A percentile compares a stretch with the other conserved stretches of the same genome.
Evolutionary conservation across 495 filamentous ascomycete species (phyloP).

Genomic region (Penicillium samsonianum): DNA sequence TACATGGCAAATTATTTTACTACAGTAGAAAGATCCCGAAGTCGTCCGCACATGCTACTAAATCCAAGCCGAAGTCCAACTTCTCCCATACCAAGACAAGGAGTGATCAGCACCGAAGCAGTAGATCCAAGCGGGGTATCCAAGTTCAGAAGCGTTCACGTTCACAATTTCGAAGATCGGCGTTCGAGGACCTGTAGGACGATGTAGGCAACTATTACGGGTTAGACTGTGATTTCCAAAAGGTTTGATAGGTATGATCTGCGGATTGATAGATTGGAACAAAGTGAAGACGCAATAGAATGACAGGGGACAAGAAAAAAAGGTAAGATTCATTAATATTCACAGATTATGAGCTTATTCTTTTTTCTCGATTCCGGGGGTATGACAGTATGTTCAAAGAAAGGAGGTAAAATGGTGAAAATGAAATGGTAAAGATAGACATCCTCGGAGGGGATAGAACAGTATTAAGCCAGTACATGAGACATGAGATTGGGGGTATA

Average conservation of each 20-base stretch:
- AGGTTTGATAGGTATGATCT: not conserved
- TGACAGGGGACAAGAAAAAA: too few relatives aligned
- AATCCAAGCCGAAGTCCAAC: not conserved
- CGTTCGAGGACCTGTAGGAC: slow-evolving; percentile 35
- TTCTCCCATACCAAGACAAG: not conserved
- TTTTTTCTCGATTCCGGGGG: not conserved
- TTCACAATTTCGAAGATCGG: slow-evolving; percentile 37
- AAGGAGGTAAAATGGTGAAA: slow-evolving; percentile 9
- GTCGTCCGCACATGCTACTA: not conserved
- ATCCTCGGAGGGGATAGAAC: not conserved
- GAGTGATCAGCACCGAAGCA: slow-evolving; percentile 5
- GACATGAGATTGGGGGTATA: slow-evolving; percentile 9
- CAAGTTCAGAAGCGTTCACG: not conserved
- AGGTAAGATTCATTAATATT: slow-evolving; percentile 7
- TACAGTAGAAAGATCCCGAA: not conserved
- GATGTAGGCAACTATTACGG: slow-evolving; percentile 40
- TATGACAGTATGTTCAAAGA: not conserved
- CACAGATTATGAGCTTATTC: slow-evolving; percentile 5
- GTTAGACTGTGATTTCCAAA: slow-evolving; percentile 20
- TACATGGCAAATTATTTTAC: not conserved
- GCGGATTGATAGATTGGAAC: slow-evolving; percentile 7
- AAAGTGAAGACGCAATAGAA: slow-evolving; percentile 6
- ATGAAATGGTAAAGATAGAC: slow-evolving; percentile 8
- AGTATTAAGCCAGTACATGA: not conserved
- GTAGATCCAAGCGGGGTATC: not conserved